phyloP scores from a whole-genome alignment of 108 stramenopile genomes.

The Fragilariopsis cylindrus region DNA sequence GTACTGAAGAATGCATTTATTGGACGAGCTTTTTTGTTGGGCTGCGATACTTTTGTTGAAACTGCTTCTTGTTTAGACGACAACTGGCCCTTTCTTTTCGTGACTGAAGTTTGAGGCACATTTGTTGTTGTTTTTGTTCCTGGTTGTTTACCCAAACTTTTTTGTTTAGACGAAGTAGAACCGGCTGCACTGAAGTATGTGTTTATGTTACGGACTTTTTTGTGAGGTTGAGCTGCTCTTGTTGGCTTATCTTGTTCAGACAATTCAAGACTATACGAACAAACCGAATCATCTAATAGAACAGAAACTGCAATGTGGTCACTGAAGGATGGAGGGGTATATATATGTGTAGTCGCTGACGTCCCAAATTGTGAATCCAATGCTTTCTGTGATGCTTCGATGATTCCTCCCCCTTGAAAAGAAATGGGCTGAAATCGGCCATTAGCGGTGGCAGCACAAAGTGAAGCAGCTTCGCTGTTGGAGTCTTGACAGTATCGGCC shows the following conservation, averaged over 20 bases:
- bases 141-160: neutral
- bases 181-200: constrained; percentile 59
- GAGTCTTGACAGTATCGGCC: constrained; percentile 40
- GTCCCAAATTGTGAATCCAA: constrained; percentile 67
- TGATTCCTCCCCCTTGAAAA: constrained; percentile 87
- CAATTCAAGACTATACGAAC: constrained; percentile 21
- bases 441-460: constrained; percentile 76
- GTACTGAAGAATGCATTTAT: no score
- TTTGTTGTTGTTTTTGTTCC: neutral
- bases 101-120: neutral
- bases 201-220: constrained; percentile 69
- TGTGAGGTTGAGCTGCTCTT: constrained; percentile 87
- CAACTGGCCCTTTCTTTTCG: neutral
- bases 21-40: neutral
- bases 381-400: constrained; percentile 54
- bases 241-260: constrained; percentile 49
- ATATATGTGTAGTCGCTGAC: constrained; percentile 87
- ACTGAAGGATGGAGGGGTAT: constrained; percentile 88
- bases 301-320: constrained; percentile 90
- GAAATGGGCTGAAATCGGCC: constrained; percentile 69
- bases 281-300: constrained; percentile 47
- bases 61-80: neutral
- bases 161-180: neutral
- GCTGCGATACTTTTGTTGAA: neutral
- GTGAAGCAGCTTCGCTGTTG: constrained; percentile 72